Evolutionary conservation across 2,329 filamentous ascomycete genomes (phyloP), one percentile per base, ranked within the genome.

Genomic region (Cucurbitaria berberidis): DNA sequence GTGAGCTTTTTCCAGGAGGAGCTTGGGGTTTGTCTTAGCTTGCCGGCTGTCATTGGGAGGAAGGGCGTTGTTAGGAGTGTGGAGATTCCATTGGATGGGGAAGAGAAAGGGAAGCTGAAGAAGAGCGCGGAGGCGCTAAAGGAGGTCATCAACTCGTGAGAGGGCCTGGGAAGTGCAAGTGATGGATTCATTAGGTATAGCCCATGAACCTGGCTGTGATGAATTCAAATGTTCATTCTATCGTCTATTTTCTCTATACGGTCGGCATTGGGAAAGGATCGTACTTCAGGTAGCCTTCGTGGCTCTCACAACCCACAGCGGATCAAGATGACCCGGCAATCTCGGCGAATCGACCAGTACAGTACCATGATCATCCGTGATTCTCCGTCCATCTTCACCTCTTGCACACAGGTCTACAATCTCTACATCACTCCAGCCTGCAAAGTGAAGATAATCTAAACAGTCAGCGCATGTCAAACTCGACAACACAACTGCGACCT

Each of bases 401-500:
- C 74, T 73, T 55, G 78, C 74, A 55, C 77, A 78, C n/a, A 82
- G 55, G 48, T 81, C 76, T n/a, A 83, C 76, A 57, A 83, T 80
- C 70, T 83, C 80, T 26, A 84, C 77, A n/a, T 77, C 63, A 29
- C 72, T 74, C 81, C 81, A 84, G 0, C 80, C 81, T 6, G 78
- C 75, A 61, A 80, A 81, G 64, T 78, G 76, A 53, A 84, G 67
- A 60, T 81, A 84, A 51, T 83, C 64, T 68, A 26, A 2, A 13
- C 11, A 19, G 8, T 19, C 10, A 39, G 18, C 9, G 2, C 21
- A 24, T 6, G 39, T 32, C 24, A 34, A 11, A 15, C 8, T n/a
- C 1, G 13, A 27, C 9, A 26, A 39, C 3, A 16, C 7, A 27
- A 41, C n/a, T 1, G 13, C 2, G 8, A 16, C 52, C 60, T 50